Evolutionary conservation across 805 yeast species (phyloP), one percentile per base, ranked within the genome.

Genomic region (Schwanniomyces pseudopolymorphus): DNA sequence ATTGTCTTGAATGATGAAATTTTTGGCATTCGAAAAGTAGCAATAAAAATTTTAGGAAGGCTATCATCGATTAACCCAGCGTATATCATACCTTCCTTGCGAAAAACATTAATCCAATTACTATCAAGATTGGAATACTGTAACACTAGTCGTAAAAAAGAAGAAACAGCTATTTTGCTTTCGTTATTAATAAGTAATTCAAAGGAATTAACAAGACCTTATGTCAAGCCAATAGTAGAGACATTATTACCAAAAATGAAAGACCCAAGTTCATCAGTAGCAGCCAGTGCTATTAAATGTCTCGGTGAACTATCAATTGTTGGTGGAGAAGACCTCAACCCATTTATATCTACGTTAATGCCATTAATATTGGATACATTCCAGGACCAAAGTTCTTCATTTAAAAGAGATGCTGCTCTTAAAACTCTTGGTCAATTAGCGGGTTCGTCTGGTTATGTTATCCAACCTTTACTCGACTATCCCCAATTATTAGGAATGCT

Each of bases 1-100:
- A 87, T 91, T 73, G 92, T 97, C 0, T 70, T 92, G 46, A 88
- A 94, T 60, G 99, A 94, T 66, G 98, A 92, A 64, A 80, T 79
- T 2, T 94, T 94, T 60, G 83, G 81, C 9, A 86, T 94, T 9
- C 79, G 96, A 45, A 83, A 87, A 56, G 86, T 82, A 13, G 86
- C 96, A 0, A 80, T 92, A 27, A 77, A 76, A 42, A 78, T 91
- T 9, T 80, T 94, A 48, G 98, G 99, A 2, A 77, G 97, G 46
- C 67, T 94, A 14, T 85, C 96, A 0, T 68, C 81, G 1, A 85
- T 89, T 35, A 94, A 94, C 57, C 98, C 99, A 0, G 97, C 99
- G 0, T 92, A 89, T 64, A 88, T 94, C 51, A 90, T 92, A 33
- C 99, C 99, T 0, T 88, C 96, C 0, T 72, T 94, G 44, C 77